These are phyloP conservation scores for Capronia coronata DNA, from an alignment of 2,329 filamentous ascomycete species.

Conservation along the genomic window DNA sequence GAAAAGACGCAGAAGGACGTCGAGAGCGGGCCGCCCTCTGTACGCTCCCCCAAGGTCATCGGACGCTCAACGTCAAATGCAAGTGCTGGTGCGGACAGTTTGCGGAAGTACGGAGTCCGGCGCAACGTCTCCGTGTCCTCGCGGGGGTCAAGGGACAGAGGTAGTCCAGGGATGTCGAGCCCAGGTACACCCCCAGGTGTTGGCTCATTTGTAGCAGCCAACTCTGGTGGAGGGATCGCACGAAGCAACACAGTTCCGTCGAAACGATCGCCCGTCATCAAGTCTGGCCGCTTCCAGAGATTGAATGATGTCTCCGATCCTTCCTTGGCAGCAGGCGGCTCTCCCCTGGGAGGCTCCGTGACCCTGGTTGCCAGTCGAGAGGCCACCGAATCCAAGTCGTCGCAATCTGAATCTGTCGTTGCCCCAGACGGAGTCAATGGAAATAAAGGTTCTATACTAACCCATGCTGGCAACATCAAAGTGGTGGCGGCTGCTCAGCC, in stretches of 20 bases:
- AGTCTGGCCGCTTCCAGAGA: constrained; percentile 60
- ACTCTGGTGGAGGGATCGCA: constrained; percentile 51
- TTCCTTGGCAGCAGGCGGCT: constrained; percentile 7
- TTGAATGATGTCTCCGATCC: constrained; percentile 19
- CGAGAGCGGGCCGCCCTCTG: constrained; percentile 57
- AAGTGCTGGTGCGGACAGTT: constrained; percentile 80
- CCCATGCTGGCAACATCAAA: not conserved
- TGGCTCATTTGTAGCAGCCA: constrained; percentile 30
- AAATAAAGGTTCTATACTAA: not conserved
- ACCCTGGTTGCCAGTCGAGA: constrained; percentile 8
- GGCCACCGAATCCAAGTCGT: constrained; percentile 14
- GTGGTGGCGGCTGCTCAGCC: constrained; percentile 6
- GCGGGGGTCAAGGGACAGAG: constrained; percentile 60
- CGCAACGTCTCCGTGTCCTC: constrained; percentile 91
- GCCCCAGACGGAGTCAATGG: constrained; percentile 13
- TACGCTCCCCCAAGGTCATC: constrained; percentile 51
- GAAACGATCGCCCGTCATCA: constrained; percentile 71
- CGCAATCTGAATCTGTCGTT: constrained; percentile 16
- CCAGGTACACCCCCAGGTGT: constrained; percentile 55
- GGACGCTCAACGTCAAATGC: constrained; percentile 77
- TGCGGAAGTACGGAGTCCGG: constrained; percentile 70
- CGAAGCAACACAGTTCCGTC: constrained; percentile 90
- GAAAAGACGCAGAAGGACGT: constrained; percentile 63
- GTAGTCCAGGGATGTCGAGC: constrained; percentile 64
- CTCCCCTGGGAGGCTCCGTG: constrained; percentile 4